phyloP scores from a whole-genome alignment of 805 yeast genomes.

The Saccharomycopsis javanensis region DNA sequence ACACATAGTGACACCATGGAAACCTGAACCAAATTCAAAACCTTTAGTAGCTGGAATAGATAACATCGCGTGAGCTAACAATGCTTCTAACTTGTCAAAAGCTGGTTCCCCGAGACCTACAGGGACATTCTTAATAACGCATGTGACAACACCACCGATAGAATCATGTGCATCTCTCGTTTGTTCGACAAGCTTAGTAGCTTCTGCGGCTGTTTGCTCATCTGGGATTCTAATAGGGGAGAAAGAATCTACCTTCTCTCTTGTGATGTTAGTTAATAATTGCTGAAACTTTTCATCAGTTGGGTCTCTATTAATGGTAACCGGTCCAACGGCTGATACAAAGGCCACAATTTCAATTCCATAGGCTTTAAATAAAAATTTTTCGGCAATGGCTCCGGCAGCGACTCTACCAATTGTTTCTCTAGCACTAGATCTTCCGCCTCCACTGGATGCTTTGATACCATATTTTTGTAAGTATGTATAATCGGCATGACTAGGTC shows the following conservation, averaged over 20 bases:
- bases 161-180: slow-evolving; percentile 84
- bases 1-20: slow-evolving; percentile 77
- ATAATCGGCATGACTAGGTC: slow-evolving; percentile 97
- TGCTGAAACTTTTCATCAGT: slow-evolving; percentile 54
- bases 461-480: slow-evolving; percentile 90
- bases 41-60: slow-evolving; percentile 98
- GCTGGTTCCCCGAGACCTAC: slow-evolving; percentile 97
- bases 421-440: slow-evolving; percentile 95
- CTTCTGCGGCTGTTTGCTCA: slow-evolving; percentile 52
- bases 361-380: slow-evolving; percentile 64
- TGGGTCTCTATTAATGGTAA: slow-evolving; percentile 68
- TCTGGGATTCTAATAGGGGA: slow-evolving; percentile 96
- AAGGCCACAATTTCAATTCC: slow-evolving; percentile 90
- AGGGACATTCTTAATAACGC: slow-evolving; percentile 91
- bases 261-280: slow-evolving; percentile 63
- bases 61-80: slow-evolving; percentile 94
- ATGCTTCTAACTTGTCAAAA: slow-evolving; percentile 92
- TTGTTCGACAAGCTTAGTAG: slow-evolving; percentile 81
- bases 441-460: slow-evolving; percentile 88
- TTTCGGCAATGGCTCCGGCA: slow-evolving; percentile 97
- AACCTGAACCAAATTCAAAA: slow-evolving; percentile 95
- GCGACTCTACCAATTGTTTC: slow-evolving; percentile 99
- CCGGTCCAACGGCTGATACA: slow-evolving; percentile 83
- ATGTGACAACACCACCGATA: slow-evolving; percentile 96
- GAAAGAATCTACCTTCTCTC: slow-evolving; percentile 77